These are phyloP conservation scores for Vickermania spadyakhi DNA, from an alignment of 208 protist species.

Conservation along the genomic window DNA sequence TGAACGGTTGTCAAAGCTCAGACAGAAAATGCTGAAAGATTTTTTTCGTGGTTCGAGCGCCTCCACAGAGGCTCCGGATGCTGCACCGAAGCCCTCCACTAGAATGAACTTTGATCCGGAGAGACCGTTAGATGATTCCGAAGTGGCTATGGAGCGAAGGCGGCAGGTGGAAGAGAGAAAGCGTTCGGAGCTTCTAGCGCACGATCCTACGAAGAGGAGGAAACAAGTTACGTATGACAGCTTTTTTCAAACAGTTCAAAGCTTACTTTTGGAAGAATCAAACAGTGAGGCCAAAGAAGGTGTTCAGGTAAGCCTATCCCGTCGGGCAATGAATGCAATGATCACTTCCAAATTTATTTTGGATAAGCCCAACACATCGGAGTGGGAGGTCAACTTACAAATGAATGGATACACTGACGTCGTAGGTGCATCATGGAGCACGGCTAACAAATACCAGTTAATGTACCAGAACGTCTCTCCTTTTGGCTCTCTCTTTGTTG, in stretches of 20 bases:
- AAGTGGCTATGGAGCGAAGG: constrained; percentile 17
- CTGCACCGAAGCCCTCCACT: constrained; percentile 27
- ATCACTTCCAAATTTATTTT: constrained; percentile 73
- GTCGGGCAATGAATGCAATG: constrained; percentile 79
- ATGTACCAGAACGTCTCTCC: constrained; percentile 80
- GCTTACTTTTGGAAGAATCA: constrained; percentile 60
- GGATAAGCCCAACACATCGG: constrained; percentile 67
- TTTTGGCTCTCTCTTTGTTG: constrained; percentile 67
- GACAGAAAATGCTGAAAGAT: constrained; percentile 65
- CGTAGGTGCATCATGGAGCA: constrained; percentile 71
- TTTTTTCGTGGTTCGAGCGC: constrained; percentile 52
- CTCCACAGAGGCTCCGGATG: constrained; percentile 17
- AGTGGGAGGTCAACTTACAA: constrained; percentile 83
- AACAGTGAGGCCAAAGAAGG: constrained; percentile 60
- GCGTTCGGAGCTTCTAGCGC: constrained; percentile 49
- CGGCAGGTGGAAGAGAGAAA: constrained; percentile 66
- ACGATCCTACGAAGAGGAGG: constrained; percentile 26
- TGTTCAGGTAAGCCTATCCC: constrained; percentile 54
- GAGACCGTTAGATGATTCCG: constrained; percentile 49
- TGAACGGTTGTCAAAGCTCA: background rate
- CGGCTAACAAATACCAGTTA: constrained; percentile 75
- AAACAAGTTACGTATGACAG: constrained; percentile 66
- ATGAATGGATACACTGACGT: constrained; percentile 87
- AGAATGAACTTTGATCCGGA: constrained; percentile 78
- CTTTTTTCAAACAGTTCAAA: constrained; percentile 55